Evolutionary conservation across 2,329 filamentous ascomycete species (phyloP).

Genomic region (Colletotrichum endophyticum): DNA sequence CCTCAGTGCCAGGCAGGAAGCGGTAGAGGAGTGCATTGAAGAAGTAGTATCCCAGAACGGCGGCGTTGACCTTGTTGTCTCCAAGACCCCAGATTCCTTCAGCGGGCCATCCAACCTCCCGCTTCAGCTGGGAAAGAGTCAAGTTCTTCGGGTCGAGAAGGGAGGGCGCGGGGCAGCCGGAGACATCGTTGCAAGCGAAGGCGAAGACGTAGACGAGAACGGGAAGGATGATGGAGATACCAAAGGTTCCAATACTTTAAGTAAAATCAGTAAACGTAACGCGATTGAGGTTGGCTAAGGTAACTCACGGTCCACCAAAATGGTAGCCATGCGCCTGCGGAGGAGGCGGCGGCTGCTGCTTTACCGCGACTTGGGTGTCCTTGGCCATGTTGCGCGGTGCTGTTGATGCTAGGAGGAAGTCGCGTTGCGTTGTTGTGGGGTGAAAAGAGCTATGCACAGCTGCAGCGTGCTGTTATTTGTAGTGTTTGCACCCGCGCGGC

Average conservation of each 20-base stretch:
- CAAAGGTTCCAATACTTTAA: constrained; percentile 63
- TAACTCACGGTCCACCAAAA: constrained; percentile 55
- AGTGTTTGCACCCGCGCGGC: background rate
- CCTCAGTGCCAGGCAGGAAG: constrained; percentile 75
- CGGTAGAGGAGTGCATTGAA: constrained; percentile 77
- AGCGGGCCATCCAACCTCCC: constrained; percentile 81
- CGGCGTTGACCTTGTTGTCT: constrained; percentile 72
- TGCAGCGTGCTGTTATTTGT: background rate
- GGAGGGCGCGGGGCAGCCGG: constrained; percentile 87
- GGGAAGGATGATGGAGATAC: constrained; percentile 82
- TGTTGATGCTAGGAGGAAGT: background rate
- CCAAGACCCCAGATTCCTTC: constrained; percentile 73
- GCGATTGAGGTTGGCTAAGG: no score
- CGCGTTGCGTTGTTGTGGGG: background rate
- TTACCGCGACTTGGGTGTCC: constrained; percentile 28
- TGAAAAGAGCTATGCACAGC: background rate
- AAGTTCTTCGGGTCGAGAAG: constrained; percentile 75
- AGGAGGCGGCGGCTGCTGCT: constrained; percentile 25
- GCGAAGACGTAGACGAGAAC: constrained; percentile 78
- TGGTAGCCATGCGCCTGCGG: constrained; percentile 48
- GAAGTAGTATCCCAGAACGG: constrained; percentile 77
- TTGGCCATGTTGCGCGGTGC: constrained; percentile 34
- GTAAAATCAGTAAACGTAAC: background rate
- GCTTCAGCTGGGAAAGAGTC: constrained; percentile 74
- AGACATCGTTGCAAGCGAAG: constrained; percentile 91